phyloP scores from a whole-genome alignment of 768 basidiomycete genomes.

The Chlorophyllum brunneum region DNA sequence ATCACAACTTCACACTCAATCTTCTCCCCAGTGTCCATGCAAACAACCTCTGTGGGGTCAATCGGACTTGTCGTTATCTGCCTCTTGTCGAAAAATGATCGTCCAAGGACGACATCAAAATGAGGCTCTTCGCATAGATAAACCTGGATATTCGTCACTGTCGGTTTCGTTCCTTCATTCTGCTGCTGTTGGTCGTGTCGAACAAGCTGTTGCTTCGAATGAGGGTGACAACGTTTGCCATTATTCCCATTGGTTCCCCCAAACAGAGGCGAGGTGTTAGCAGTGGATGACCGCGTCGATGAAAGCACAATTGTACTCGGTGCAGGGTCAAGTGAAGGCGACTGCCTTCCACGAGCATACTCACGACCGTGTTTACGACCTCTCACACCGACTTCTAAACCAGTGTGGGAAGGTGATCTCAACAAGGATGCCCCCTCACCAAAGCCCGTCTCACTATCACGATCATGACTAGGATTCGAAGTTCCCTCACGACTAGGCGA shows the following conservation, averaged over 20 bases:
- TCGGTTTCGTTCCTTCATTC: slow-evolving; percentile 29
- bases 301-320: slow-evolving; percentile 2
- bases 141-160: slow-evolving; percentile 44
- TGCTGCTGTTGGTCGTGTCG: slow-evolving; percentile 8
- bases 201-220: slow-evolving; percentile 9
- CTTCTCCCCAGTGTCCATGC: slow-evolving; percentile 89
- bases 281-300: neutral
- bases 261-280: neutral
- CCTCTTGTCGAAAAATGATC: slow-evolving; percentile 79
- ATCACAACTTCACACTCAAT: slow-evolving; percentile 91
- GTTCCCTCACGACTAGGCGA: slow-evolving; percentile 12
- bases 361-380: neutral
- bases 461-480: neutral
- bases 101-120: slow-evolving; percentile 91
- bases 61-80: slow-evolving; percentile 77
- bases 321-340: neutral
- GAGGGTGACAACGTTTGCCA: neutral
- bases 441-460: neutral
- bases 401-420: neutral
- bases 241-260: neutral
- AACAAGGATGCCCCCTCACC: neutral
- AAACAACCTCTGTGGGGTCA: slow-evolving; percentile 88
- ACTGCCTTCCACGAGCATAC: neutral
- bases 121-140: slow-evolving; percentile 93
- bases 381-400: neutral